These are phyloP conservation scores for Tulasnella sp. DNA, from an alignment of 768 basidiomycete species.

Conservation along the genomic window DNA sequence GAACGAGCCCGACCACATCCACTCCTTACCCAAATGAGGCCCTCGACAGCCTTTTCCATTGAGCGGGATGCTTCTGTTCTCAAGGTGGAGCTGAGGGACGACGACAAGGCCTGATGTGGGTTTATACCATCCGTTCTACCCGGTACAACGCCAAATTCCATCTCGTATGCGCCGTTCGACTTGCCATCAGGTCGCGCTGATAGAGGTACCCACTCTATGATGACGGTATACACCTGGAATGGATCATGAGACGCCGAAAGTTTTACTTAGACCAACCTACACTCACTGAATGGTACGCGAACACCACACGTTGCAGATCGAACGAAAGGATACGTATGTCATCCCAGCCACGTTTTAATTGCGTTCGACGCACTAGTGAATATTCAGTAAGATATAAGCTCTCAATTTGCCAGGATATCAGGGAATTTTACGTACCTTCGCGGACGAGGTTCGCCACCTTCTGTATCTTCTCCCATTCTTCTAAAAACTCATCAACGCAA, in stretches of 20 bases:
- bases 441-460: slow-evolving; percentile 91
- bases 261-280: neutral
- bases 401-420: no score
- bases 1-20: neutral
- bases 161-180: slow-evolving; percentile 25
- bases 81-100: slow-evolving; percentile 60
- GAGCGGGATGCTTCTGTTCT: slow-evolving; percentile 41
- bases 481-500: slow-evolving; percentile 82
- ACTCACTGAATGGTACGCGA: slow-evolving; percentile 45
- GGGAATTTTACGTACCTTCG: slow-evolving; percentile 59
- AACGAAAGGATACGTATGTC: slow-evolving; percentile 81
- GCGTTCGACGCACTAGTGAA: slow-evolving; percentile 68
- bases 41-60: slow-evolving; percentile 17
- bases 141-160: slow-evolving; percentile 7
- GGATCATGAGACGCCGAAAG: neutral
- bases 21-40: slow-evolving; percentile 21
- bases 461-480: slow-evolving; percentile 86
- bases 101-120: slow-evolving; percentile 72
- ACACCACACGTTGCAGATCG: slow-evolving; percentile 86
- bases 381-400: neutral
- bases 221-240: slow-evolving; percentile 10
- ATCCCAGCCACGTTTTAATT: slow-evolving; percentile 39
- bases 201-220: slow-evolving; percentile 21
- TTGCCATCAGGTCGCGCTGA: slow-evolving; percentile 20
- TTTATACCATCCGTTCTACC: slow-evolving; percentile 10